phyloP scores from a whole-genome alignment of 2,329 filamentous ascomycete genomes.

The Botrytis byssoidea region DNA sequence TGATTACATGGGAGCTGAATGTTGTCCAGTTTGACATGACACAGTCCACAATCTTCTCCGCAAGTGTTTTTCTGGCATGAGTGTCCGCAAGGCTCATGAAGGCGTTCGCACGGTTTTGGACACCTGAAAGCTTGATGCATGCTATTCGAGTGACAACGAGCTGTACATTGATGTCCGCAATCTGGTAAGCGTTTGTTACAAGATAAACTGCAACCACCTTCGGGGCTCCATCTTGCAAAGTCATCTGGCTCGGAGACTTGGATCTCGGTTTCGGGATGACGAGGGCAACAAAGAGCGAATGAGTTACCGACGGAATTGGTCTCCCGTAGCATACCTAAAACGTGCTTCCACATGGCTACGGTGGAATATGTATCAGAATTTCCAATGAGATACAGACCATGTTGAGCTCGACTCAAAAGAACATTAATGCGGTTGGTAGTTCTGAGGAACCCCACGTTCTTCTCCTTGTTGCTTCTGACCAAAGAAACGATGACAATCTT shows the following conservation, averaged over 20 bases:
- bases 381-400: constrained; percentile 71
- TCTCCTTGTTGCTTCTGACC: constrained; percentile 63
- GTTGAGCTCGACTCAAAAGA: constrained; percentile 61
- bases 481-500: constrained; percentile 69
- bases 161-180: constrained; percentile 50
- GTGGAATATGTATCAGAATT: constrained; percentile 57
- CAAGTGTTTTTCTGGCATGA: constrained; percentile 44
- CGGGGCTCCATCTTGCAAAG: constrained; percentile 48
- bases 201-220: constrained; percentile 50
- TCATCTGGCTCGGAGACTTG: constrained; percentile 28
- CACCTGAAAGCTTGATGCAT: constrained; percentile 50
- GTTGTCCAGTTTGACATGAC: constrained; percentile 39
- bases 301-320: constrained; percentile 48
- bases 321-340: constrained; percentile 52
- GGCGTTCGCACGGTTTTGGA: constrained; percentile 45
- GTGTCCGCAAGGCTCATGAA: constrained; percentile 46
- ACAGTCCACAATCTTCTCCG: constrained; percentile 46
- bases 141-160: constrained; percentile 48
- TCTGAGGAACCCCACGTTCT: constrained; percentile 62
- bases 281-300: constrained; percentile 58
- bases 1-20: constrained; percentile 45
- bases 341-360: constrained; percentile 62
- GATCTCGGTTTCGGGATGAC: constrained; percentile 52
- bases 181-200: constrained; percentile 34
- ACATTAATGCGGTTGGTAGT: constrained; percentile 69